Base-by-base conservation (phyloP, 768 basidiomycete genomes). In the Termitomyces sp. region DNA sequence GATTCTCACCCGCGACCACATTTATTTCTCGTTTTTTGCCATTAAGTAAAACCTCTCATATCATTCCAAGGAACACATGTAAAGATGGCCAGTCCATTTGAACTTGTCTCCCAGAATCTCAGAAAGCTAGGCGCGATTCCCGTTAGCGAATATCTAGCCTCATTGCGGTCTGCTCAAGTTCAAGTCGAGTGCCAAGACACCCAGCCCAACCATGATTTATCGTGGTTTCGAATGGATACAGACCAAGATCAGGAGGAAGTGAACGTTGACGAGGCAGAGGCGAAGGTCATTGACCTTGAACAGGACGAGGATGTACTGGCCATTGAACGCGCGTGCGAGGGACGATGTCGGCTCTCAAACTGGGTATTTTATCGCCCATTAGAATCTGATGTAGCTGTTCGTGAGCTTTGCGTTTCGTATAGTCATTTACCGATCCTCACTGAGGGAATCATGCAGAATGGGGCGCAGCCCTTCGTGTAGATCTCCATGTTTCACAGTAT, bases 301-400 rank as follows among this genome's bases (percentile, higher is more conserved):
- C 31, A 34, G 10, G 55, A 45, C 31, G n/a, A 56, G 29, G 42
- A 45, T 11, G 31, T 43, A 34, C n/a, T 45, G 31, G 55, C 31
- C n/a, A 56, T 56, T n/a, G 42, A 56, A 56, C 42, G 32, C 32
- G 55, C 40, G 12, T 56, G 55, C 12, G 42, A 56, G 32, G 42
- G 55, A 17, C 29, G 42, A 1, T 45, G 55, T 56, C 31, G 31
- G 32, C n/a, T 14, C 34, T 17, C n/a, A n/a, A 11, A 12, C 3
- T 56, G 55, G 55, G 42, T 45, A 34, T 43, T 14, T 56, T 56
- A 56, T 56, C 4, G 42, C 15, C 31, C 42, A 32, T 11, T 43
- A 32, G 42, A 43, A n/a, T n/a, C 38, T 56, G 42, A 56, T 43
- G 6, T 32, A 43, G 31, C 55, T 56, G 42, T 56, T 34, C 42